Conservation (phyloP, 441 rosid genomes). For the Bocquillonia castaneifolia region DNA sequence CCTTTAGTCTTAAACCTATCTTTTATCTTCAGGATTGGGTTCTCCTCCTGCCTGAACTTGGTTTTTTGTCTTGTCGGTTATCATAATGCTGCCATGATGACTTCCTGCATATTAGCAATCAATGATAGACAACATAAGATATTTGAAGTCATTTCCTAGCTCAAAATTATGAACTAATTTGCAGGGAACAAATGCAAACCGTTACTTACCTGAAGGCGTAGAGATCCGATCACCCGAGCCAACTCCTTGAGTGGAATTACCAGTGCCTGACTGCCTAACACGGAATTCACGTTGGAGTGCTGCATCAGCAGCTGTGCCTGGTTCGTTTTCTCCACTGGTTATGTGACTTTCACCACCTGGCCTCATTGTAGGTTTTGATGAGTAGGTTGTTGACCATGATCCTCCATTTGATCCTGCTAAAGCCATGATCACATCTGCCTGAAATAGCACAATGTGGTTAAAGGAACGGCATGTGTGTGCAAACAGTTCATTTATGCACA, state of each 20-base stretch:
- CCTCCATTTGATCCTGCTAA: slow-evolving; percentile 92
- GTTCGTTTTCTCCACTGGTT: slow-evolving; percentile 42
- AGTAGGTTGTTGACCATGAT: slow-evolving; percentile 82
- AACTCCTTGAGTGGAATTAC: slow-evolving; percentile 29
- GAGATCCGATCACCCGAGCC: slow-evolving; percentile 38
- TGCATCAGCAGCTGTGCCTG: slow-evolving; percentile 31
- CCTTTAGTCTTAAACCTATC: slow-evolving; percentile 22
- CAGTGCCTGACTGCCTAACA: slow-evolving; percentile 32
- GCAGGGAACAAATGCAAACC: not conserved
- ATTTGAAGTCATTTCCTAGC: not conserved
- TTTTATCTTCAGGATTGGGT: slow-evolving; percentile 42
- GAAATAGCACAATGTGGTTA: slow-evolving; percentile 19
- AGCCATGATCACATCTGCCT: slow-evolving; percentile 97
- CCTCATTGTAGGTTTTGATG: slow-evolving; percentile 44
- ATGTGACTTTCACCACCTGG: slow-evolving; percentile 32
- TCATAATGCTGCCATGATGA: slow-evolving; percentile 36
- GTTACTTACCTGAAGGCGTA: slow-evolving; percentile 43
- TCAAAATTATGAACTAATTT: not conserved
- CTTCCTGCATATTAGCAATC: slow-evolving; percentile 32
- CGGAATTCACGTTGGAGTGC: slow-evolving; percentile 40
- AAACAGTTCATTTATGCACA: no score
- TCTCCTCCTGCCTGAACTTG: slow-evolving; percentile 37
- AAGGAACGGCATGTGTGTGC: not conserved
- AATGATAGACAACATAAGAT: not conserved
- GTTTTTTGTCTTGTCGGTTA: slow-evolving; percentile 41